Evolutionary conservation across 352 stramenopile species (phyloP).

Genomic region (Phytophthora litchii): DNA sequence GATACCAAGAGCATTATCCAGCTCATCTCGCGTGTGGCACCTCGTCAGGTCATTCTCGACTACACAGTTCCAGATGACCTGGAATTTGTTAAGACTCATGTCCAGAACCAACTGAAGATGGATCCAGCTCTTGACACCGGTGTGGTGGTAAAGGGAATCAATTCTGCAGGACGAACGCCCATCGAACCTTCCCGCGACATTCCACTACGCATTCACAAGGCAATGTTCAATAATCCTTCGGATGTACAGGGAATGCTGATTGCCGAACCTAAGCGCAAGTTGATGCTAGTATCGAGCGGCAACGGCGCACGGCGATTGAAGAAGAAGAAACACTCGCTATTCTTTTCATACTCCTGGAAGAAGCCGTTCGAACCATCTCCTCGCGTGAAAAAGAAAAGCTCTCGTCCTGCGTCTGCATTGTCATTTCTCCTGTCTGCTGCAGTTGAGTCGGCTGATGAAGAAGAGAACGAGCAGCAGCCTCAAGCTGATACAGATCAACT

Average conservation of each 20-base stretch:
- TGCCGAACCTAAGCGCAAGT: constrained; percentile 80
- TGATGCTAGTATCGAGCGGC: constrained; percentile 71
- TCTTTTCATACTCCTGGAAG: constrained; percentile 85
- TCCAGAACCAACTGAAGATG: constrained; percentile 59
- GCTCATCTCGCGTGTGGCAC: constrained; percentile 58
- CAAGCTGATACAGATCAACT: constrained; percentile 65
- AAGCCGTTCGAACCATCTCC: constrained; percentile 68
- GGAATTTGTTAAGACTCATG: constrained; percentile 66
- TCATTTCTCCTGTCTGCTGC: constrained; percentile 82
- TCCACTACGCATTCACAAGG: constrained; percentile 83
- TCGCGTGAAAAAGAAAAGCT: constrained; percentile 77
- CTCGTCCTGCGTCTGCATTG: constrained; percentile 64
- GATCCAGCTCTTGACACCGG: constrained; percentile 29
- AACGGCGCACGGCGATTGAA: constrained; percentile 78
- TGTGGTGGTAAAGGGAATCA: constrained; percentile 41
- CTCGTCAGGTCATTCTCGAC: constrained; percentile 75
- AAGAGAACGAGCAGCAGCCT: constrained; percentile 70
- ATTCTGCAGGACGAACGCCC: constrained; percentile 32
- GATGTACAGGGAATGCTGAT: constrained; percentile 81
- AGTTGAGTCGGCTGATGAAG: constrained; percentile 74
- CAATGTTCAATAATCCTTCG: constrained; percentile 82
- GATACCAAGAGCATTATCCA: constrained; percentile 87
- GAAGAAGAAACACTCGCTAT: constrained; percentile 86
- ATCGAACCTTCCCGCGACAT: constrained; percentile 58
- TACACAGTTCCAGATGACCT: constrained; percentile 62